Conservation (phyloP, 164 flowering plant species). For the Malania oleifera region DNA sequence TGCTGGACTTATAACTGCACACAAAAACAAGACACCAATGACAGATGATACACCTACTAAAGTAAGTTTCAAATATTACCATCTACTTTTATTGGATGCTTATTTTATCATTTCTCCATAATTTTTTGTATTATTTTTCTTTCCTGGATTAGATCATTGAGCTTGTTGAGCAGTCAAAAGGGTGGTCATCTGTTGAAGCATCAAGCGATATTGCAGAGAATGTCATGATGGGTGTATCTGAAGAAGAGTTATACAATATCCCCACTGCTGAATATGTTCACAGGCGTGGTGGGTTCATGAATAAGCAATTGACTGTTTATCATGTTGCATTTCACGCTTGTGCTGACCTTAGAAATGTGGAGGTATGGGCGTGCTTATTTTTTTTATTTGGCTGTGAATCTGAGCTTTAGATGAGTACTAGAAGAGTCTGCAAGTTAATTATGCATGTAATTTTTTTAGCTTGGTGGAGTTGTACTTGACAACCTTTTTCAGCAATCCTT, state of each 20-base stretch:
- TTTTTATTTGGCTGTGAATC: not conserved
- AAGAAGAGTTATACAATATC: constrained; percentile 77
- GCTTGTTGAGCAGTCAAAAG: constrained; percentile 85
- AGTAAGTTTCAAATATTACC: constrained; percentile 28
- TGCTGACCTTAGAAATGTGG: constrained; percentile 65
- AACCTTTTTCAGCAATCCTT: no score
- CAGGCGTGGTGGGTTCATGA: constrained; percentile 55
- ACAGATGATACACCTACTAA: constrained; percentile 58
- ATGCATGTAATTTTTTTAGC: no score
- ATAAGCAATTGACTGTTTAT: constrained; percentile 60
- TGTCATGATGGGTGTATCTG: constrained; percentile 68
- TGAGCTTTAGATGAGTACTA: not conserved
- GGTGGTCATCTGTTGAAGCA: constrained; percentile 71
- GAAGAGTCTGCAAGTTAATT: no score
- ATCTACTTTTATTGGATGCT: constrained; percentile 8
- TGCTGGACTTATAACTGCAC: constrained; percentile 88
- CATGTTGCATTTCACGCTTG: constrained; percentile 85
- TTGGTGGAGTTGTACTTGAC: no score
- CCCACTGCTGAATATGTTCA: constrained; percentile 79
- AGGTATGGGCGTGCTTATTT: constrained; percentile 40
- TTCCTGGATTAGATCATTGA: constrained; percentile 58
- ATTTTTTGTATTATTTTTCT: constrained; percentile 7
- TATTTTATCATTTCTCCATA: constrained; percentile 1
- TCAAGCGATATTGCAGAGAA: constrained; percentile 57
- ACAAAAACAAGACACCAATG: constrained; percentile 56